Percentiles rank a stretch among this genome's conserved stretches.
These are phyloP conservation scores for Lactifluus volemus DNA, from an alignment of 768 basidiomycete genomes.

Conservation along the genomic window DNA sequence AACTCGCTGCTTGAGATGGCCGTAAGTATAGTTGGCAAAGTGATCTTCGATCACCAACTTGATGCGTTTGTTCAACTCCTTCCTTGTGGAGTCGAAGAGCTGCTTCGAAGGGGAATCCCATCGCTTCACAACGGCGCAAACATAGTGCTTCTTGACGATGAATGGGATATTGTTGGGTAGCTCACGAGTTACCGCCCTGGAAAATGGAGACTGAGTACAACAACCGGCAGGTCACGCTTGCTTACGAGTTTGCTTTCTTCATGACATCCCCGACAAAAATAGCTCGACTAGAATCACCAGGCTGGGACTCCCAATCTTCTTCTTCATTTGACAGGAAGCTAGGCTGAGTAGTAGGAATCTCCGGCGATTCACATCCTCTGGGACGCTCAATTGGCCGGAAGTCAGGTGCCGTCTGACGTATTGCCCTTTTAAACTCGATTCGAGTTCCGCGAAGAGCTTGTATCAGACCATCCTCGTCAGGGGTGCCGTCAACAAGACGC, in stretches of 20 bases:
- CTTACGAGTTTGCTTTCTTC: not conserved
- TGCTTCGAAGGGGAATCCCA: conserved; percentile 18
- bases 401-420: not conserved
- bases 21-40: not conserved
- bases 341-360: not conserved
- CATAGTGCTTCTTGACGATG: conserved; percentile 20
- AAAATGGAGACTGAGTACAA: not conserved
- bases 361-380: not conserved
- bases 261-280: not conserved
- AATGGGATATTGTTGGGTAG: conserved; percentile 57
- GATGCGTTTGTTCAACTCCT: not conserved
- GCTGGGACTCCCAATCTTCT: not conserved
- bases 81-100: conserved; percentile 19
- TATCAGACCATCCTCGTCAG: not conserved
- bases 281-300: not conserved
- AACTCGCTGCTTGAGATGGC: not conserved
- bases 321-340: not conserved
- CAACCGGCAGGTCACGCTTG: not conserved
- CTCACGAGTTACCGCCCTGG: conserved; percentile 43
- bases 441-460: not conserved
- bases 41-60: not conserved
- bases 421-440: not conserved
- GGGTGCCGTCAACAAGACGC: not conserved
- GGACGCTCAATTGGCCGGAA: not conserved
- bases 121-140: conserved; percentile 8